Base-by-base conservation (phyloP, 192 early-diverging fungal species). In the Coemansia sp. region DNA sequence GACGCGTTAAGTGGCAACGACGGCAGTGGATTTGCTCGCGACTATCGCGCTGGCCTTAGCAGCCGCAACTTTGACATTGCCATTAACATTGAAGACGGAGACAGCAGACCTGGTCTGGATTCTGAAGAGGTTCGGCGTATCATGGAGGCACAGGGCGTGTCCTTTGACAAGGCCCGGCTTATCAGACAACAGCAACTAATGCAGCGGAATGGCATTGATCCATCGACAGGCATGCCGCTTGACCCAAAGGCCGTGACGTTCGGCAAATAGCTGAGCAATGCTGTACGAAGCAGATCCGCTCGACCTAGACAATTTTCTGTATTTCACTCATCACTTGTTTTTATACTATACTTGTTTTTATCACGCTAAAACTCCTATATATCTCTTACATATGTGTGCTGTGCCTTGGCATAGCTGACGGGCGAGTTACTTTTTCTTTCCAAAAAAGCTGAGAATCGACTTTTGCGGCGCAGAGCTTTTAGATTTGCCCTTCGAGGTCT, bases 241-340 rank as follows among this genome's bases (percentile, higher is more conserved):
- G 80, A 82, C 32, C 80, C 80, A 11, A 82, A 82, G 61, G 73
- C 75, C 1, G 80, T 82, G 42, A 74, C 75, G 16, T 82, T 82
- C 56, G 51, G 63, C 52, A 50, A 69, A 65, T 45, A 56, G 61
- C 10, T 4, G 7, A 52, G 6, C 5, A 3, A 1, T 48, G 54
- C 8, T 51, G 4, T 18, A 49, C 56, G 17, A n/a, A 4, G 57
- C 38, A 56, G 16, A 56, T 25, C 22, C 36, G 36, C 36, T 38
- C 11, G 7, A 38, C 36, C 22, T 63, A 49, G 30, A 30, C 14
- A 32, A 4, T 50, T 50, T 18, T 63, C 34, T 59, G 32, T 20
- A 18, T 38, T 38, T 38, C 36, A 25, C 22, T 25, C 22, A 38
- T 38, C 5, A 10, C 36, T 38, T 38, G 5, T 38, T 38, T 38